These are phyloP conservation scores for Metarhizium rileyi DNA, from an alignment of 2,329 filamentous ascomycete species.

Conservation along the genomic window DNA sequence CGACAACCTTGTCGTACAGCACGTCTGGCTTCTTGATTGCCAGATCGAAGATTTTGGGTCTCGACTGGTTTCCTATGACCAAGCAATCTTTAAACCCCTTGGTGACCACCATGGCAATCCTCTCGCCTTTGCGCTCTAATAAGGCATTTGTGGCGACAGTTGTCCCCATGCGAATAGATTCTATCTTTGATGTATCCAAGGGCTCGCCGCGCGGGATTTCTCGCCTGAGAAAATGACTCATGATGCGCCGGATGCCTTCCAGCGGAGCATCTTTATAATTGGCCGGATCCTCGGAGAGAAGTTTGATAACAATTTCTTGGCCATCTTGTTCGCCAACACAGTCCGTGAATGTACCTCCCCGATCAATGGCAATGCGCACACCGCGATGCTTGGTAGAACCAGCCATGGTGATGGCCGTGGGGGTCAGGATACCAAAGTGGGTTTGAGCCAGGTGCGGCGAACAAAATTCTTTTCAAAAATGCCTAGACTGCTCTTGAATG, in stretches of 20 bases:
- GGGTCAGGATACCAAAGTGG: background rate
- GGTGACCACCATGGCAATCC: constrained; percentile 60
- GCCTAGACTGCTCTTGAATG: too few relatives aligned
- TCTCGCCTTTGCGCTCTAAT: constrained; percentile 65
- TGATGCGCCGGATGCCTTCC: constrained; percentile 53
- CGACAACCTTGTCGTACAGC: constrained; percentile 59
- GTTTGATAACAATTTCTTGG: constrained; percentile 61
- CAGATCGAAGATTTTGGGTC: constrained; percentile 65
- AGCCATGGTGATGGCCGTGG: background rate
- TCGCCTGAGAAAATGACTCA: constrained; percentile 23
- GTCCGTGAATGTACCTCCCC: constrained; percentile 54
- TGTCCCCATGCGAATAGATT: constrained; percentile 72
- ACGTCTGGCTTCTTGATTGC: constrained; percentile 59
- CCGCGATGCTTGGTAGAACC: constrained; percentile 82
- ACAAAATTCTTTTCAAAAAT: too few relatives aligned
- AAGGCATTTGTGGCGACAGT: constrained; percentile 70
- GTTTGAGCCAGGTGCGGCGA: too few relatives aligned
- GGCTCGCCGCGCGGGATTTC: constrained; percentile 23
- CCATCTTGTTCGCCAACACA: constrained; percentile 55
- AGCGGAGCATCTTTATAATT: constrained; percentile 67
- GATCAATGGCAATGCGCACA: constrained; percentile 24
- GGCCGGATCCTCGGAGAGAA: constrained; percentile 60
- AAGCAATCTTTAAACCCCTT: constrained; percentile 65
- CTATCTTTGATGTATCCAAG: constrained; percentile 29
- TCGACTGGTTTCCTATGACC: constrained; percentile 62